Evolutionary conservation across 2,329 filamentous ascomycete genomes (phyloP), one percentile per base, ranked within the genome.

Genomic region (Colletotrichum sp.): DNA sequence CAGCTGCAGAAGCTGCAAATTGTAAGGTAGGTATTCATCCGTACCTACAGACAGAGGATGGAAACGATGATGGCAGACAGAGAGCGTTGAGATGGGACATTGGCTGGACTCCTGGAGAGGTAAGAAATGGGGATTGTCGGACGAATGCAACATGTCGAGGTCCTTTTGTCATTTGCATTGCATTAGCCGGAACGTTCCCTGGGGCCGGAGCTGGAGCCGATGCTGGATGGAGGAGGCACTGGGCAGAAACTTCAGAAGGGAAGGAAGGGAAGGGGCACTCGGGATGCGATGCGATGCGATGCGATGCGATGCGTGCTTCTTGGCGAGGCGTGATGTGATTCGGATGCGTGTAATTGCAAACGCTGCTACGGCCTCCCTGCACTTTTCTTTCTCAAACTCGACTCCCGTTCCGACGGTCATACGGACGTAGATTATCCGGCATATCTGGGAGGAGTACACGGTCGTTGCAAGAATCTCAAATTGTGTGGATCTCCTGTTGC

Each of bases 121-220:
- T 34, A 13, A 36, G 21, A 52, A 28, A 66, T 66, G 36, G 36
- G 9, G 39, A 52, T 28, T 52, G 34, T 30, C 63, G 39, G 44
- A 21, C 24, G 24, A 26, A 62, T 62, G 62, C 49, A 67, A 72
- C 63, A 76, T 69, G 63, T 62, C 26, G 34, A 73, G 55, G 44
- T 59, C 72, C 68, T 69, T 60, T 59, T 60, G 64, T 76, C 70
- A 76, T 76, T 75, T 77, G 75, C 26, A 75, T 71, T 77, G 75
- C 71, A 77, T 77, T 75, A 77, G 75, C 55, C 75, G 66, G 60
- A 77, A 75, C 74, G 21, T 34, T 65, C 70, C 70, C 70, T 65
- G 70, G 70, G 18, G 36, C 57, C 57, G 44, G 44, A 52, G 34
- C 32, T 36, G 6, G 36, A 30, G 15, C 36, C 44, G 44, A 21